A percentile compares a stretch with the other conserved stretches of the same genome.
These are phyloP conservation scores for Diplodia scrobiculata DNA, from an alignment of 2,329 filamentous ascomycete species.

Conservation along the genomic window DNA sequence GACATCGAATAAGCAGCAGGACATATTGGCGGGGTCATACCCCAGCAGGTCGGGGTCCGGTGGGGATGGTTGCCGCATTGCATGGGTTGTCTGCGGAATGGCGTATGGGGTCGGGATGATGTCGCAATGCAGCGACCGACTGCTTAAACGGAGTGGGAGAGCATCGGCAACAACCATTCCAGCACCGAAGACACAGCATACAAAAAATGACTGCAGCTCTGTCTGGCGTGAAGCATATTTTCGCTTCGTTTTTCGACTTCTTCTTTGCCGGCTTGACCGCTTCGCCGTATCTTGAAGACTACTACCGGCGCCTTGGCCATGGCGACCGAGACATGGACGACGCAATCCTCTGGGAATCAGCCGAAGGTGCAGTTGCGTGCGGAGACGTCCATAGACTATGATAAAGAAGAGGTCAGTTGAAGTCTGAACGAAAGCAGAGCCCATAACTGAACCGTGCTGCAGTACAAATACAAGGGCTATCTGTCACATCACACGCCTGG, in stretches of 20 bases:
- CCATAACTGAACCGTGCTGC: background rate
- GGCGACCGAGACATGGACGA: conserved; percentile 17
- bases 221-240: conserved; percentile 10
- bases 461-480: conserved; percentile 25
- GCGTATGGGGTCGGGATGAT: conserved; percentile 23
- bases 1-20: conserved; percentile 11
- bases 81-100: conserved; percentile 1
- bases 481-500: conserved; percentile 14
- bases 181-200: background rate
- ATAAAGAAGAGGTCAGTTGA: conserved; percentile 14
- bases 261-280: conserved; percentile 18
- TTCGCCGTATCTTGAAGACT: conserved; percentile 21
- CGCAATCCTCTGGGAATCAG: conserved; percentile 15
- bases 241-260: conserved; percentile 12
- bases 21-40: conserved; percentile 12
- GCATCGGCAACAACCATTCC: background rate
- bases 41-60: conserved; percentile 6
- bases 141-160: conserved; percentile 5
- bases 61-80: background rate
- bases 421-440: background rate
- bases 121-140: conserved; percentile 18
- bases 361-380: conserved; percentile 23
- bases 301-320: conserved; percentile 13
- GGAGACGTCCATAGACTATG: conserved; percentile 26
- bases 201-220: conserved; percentile 8